Percentiles rank a stretch among this genome's conserved stretches.
Conservation (phyloP, 2,329 filamentous ascomycete genomes). For the Trichoderma afroharzianum region DNA sequence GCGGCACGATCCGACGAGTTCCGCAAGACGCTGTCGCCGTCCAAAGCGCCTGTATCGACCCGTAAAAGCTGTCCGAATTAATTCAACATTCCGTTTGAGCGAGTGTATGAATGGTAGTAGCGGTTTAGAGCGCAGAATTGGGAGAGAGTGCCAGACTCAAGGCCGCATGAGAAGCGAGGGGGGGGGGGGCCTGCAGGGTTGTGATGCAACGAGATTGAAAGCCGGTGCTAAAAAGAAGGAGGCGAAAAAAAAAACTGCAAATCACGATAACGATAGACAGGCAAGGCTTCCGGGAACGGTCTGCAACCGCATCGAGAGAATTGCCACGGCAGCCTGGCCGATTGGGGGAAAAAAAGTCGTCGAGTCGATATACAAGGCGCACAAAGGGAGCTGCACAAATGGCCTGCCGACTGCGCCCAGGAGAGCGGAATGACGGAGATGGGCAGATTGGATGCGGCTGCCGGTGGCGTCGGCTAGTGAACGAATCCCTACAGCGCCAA, state of each 20-base stretch:
- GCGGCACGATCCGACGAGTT: neutral
- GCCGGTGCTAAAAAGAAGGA: neutral
- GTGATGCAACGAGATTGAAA: neutral
- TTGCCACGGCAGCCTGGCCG: slow-evolving; percentile 17
- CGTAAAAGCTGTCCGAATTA: slow-evolving; percentile 21
- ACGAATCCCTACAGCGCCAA: neutral
- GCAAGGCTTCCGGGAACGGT: slow-evolving; percentile 11
- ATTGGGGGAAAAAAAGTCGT: neutral
- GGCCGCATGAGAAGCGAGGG: neutral
- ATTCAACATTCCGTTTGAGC: slow-evolving; percentile 25
- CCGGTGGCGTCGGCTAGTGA: slow-evolving; percentile 11
- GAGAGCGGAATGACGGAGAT: slow-evolving; percentile 18
- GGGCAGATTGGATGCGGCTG: slow-evolving; percentile 17
- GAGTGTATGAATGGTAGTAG: slow-evolving; percentile 22
- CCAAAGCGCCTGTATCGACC: slow-evolving; percentile 21
- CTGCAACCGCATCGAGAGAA: slow-evolving; percentile 17
- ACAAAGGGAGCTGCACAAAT: slow-evolving; percentile 1
- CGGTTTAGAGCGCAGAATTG: neutral
- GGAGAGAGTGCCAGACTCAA: slow-evolving; percentile 15
- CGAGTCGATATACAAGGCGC: neutral
- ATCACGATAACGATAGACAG: slow-evolving; percentile 11
- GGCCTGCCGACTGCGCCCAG: slow-evolving; percentile 15
- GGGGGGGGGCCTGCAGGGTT: neutral
- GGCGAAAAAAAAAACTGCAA: neutral
- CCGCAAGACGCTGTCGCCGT: slow-evolving; percentile 1